Evolutionary conservation across 306 rosid species (phyloP).

Genomic region (Luffa acutangula): DNA sequence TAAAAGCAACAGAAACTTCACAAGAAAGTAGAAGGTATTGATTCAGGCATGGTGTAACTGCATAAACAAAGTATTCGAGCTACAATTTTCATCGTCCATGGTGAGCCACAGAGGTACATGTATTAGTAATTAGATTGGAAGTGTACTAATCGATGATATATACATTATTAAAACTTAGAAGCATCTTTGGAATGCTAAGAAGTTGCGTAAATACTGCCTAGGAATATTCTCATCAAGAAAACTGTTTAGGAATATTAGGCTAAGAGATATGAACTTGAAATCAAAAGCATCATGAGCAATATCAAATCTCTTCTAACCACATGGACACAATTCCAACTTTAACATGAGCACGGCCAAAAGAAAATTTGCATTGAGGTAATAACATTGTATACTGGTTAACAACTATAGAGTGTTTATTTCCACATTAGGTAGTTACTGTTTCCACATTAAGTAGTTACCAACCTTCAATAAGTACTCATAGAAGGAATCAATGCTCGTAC

Average conservation of each 20-base stretch:
- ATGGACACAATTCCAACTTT: not conserved
- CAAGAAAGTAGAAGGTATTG: not conserved
- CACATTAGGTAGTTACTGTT: constrained; percentile 15
- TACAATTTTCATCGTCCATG: not conserved
- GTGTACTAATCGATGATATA: not conserved
- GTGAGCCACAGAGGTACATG: not conserved
- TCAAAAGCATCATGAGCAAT: not conserved
- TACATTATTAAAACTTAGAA: not conserved
- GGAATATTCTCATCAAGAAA: not conserved
- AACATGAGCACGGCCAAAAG: not conserved
- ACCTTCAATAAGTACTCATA: constrained; percentile 94
- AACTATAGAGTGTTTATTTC: not conserved
- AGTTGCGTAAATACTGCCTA: not conserved
- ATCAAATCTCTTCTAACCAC: not conserved
- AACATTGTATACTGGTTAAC: not conserved
- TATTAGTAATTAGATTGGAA: not conserved
- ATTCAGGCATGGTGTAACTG: constrained; percentile 3
- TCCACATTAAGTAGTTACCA: constrained; percentile 18
- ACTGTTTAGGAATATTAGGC: not conserved
- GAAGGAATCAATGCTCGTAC: constrained; percentile 97
- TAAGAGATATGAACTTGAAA: not conserved
- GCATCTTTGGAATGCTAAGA: not conserved
- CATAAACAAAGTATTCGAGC: not conserved
- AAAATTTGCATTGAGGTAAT: not conserved
- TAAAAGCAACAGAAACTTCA: not conserved